These are phyloP conservation scores for Dichotomopilus funicola DNA, from an alignment of 2,329 filamentous ascomycete genomes.

Conservation along the genomic window DNA sequence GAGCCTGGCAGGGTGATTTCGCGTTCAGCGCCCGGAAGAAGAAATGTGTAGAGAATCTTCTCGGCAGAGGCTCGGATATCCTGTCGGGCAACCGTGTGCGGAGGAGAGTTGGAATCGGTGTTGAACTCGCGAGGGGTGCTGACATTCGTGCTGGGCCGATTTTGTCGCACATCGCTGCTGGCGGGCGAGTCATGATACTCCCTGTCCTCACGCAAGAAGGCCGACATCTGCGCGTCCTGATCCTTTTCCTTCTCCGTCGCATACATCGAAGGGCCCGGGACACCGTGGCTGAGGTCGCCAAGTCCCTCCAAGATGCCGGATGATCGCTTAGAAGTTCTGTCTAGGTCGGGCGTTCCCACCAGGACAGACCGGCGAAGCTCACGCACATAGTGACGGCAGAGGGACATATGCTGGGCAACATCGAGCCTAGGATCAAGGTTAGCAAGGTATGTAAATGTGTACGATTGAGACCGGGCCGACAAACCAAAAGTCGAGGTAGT, in stretches of 20 bases:
- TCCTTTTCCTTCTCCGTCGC: slow-evolving; percentile 66
- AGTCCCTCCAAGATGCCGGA: slow-evolving; percentile 70
- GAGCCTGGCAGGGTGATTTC: slow-evolving; percentile 89
- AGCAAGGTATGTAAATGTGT: slow-evolving; percentile 1
- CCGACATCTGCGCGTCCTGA: slow-evolving; percentile 84
- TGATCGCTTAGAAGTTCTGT: slow-evolving; percentile 78
- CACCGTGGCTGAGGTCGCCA: slow-evolving; percentile 57
- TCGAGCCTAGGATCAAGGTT: slow-evolving; percentile 67
- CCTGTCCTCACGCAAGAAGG: slow-evolving; percentile 68
- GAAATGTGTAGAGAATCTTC: slow-evolving; percentile 97
- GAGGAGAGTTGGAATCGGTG: slow-evolving; percentile 74
- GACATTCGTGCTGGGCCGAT: slow-evolving; percentile 49
- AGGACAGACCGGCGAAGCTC: slow-evolving; percentile 90
- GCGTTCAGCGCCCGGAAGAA: slow-evolving; percentile 89
- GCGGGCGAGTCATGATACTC: slow-evolving; percentile 50
- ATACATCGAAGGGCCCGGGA: slow-evolving; percentile 56
- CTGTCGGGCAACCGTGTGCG: slow-evolving; percentile 75
- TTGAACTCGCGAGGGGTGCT: slow-evolving; percentile 55
- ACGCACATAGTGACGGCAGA: slow-evolving; percentile 94
- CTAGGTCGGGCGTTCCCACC: slow-evolving; percentile 83
- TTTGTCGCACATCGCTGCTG: slow-evolving; percentile 41
- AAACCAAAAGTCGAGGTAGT: slow-evolving; percentile 97
- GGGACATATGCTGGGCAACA: slow-evolving; percentile 97
- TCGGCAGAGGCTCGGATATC: slow-evolving; percentile 92
- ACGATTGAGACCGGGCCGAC: slow-evolving; percentile 28